Evolutionary conservation across 2,329 filamentous ascomycete genomes (phyloP).

Genomic region (Cytospora piceae): DNA sequence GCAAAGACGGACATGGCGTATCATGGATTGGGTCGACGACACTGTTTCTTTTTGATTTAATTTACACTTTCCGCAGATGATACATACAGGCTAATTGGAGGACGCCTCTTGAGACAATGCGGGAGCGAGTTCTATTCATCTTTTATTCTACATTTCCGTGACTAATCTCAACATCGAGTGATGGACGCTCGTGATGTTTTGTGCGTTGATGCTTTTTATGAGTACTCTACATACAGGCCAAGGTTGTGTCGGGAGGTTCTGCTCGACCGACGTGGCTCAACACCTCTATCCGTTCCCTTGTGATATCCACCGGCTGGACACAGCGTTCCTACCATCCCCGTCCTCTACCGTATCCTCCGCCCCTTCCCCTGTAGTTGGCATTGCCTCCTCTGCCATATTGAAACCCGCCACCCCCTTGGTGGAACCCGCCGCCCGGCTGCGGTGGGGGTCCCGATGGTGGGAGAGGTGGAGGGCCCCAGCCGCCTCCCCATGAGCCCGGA

Average conservation of each 20-base stretch:
- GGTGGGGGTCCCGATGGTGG: conserved; percentile 29
- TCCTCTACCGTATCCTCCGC: conserved; percentile 32
- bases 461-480: conserved; percentile 31
- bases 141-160: not conserved
- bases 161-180: not conserved
- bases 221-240: not conserved
- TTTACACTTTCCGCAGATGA: conserved; percentile 3
- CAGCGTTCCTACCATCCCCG: conserved; percentile 29
- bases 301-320: not conserved
- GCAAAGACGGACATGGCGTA: conserved; percentile 25
- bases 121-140: not conserved
- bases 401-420: conserved; percentile 30
- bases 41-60: conserved; percentile 28
- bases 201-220: not conserved
- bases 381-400: conserved; percentile 39
- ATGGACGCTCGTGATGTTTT: not conserved
- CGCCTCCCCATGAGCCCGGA: conserved; percentile 32
- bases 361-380: conserved; percentile 38
- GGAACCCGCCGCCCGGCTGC: conserved; percentile 24
- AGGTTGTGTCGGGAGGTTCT: not conserved
- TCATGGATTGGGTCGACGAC: conserved; percentile 28
- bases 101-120: not conserved
- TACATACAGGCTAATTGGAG: conserved; percentile 1
- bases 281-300: not conserved
- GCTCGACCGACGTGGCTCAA: not conserved